Conservation (phyloP, 2,329 filamentous ascomycete genomes). For the Beauveria australis region DNA sequence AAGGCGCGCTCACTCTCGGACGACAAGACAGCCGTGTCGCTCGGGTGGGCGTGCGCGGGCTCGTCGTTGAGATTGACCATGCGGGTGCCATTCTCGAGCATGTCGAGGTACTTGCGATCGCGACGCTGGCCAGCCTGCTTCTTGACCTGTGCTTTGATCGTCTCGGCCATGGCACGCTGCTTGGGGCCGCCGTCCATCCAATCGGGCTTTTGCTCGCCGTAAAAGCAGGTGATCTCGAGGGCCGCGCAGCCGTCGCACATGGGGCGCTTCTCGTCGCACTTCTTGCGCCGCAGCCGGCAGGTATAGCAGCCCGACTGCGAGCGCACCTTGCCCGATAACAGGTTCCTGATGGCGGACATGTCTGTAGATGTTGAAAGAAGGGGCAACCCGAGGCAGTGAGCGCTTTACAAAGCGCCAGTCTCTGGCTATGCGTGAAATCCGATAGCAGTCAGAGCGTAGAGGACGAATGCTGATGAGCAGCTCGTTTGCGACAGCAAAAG, state of each 20-base stretch:
- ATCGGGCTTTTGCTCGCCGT: constrained; percentile 41
- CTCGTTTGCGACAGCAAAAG: not conserved
- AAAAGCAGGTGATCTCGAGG: constrained; percentile 51
- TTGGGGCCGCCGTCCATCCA: constrained; percentile 48
- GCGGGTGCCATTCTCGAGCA: constrained; percentile 28
- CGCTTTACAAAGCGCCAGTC: not conserved
- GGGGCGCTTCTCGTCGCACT: constrained; percentile 48
- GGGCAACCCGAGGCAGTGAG: not conserved
- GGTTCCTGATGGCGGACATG: constrained; percentile 17
- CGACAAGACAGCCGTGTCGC: constrained; percentile 2
- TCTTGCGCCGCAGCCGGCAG: constrained; percentile 52
- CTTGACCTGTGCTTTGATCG: constrained; percentile 50
- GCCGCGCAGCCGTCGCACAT: constrained; percentile 41
- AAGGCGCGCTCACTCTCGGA: not conserved
- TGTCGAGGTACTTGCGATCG: constrained; percentile 40
- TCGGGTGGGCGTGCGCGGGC: constrained; percentile 10
- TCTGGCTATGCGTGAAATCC: not conserved
- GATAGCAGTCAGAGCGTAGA: too few relatives aligned
- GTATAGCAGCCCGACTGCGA: constrained; percentile 50
- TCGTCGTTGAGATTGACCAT: constrained; percentile 12
- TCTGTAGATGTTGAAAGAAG: not conserved
- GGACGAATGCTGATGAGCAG: not conserved
- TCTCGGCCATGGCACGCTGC: constrained; percentile 43
- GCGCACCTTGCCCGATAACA: constrained; percentile 24
- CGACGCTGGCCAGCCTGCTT: constrained; percentile 41